Evolutionary conservation across 768 basidiomycete species (phyloP), one percentile per base, ranked within the genome.

Genomic region (Strobilomyces echinocephalus): DNA sequence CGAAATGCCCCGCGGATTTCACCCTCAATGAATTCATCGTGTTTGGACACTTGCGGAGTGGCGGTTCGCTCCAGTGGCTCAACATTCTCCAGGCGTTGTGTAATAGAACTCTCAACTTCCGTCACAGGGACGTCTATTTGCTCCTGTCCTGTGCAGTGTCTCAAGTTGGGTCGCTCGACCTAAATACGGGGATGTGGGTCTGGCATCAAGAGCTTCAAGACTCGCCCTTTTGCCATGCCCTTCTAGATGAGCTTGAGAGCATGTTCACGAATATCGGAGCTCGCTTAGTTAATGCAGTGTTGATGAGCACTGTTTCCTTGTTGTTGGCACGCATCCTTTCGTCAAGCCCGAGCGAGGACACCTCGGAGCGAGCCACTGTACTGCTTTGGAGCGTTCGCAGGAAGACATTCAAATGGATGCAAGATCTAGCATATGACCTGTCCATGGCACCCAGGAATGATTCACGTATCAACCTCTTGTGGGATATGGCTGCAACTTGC

Each of bases 241-340:
- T 48, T 11, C 47, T 48, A n/a, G n/a, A 30, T n/a, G 47, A 48
- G 11, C 35, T 48, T 9, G 36, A 48, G 1, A 8, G 1, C 9
- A 18, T 39, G 26, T 28, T 38, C 7, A 5, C 38, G 5, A 26
- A 48, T 8, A 15, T 38, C 10, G n/a, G 47, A 5, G 26, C 26
- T 28, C 8, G 48, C 24, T 38, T 8, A 70, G 72, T 53, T 42
- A 63, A 72, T 51, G 55, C 48, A 1, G 40, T 61, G n/a, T 53
- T 69, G 0, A 57, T 74, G 49, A 51, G 56, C 47, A 73, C 61
- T n/a, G 62, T 71, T 30, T 58, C 67, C n/a, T 44, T 68, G 28
- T 52, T 78, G 6, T 58, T 60, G 9, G 20, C 28, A 24, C 53
- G 46, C n/a, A 2, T 46, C 5, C 31, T 46, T 14, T n/a, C 31